Evolutionary conservation across 108 stramenopile species (phyloP).

Genomic region (Epipyxis sp.): DNA sequence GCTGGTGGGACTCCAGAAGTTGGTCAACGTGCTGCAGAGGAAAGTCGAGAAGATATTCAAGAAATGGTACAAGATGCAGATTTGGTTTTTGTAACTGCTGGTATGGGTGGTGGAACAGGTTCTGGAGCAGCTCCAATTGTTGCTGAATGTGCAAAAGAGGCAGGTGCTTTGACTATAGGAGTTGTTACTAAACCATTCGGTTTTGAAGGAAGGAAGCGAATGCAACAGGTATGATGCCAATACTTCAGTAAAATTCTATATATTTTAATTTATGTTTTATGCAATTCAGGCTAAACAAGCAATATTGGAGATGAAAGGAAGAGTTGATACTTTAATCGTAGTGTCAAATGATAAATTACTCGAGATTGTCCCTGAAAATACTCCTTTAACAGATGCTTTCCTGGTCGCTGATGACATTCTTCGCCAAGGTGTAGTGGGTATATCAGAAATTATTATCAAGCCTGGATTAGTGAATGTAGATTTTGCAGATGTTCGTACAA

Average conservation of each 20-base stretch:
- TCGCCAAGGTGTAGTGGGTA: constrained; percentile 72
- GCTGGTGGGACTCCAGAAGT: constrained; percentile 62
- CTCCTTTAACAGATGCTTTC: constrained; percentile 70
- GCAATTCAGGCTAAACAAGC: constrained; percentile 57
- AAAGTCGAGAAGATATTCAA: constrained; percentile 52
- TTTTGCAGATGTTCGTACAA: constrained; percentile 71
- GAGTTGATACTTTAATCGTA: constrained; percentile 73
- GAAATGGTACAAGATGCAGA: constrained; percentile 58
- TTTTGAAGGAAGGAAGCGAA: constrained; percentile 67
- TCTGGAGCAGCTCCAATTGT: constrained; percentile 72
- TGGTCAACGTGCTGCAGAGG: constrained; percentile 52
- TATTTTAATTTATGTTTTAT: not conserved
- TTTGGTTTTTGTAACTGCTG: constrained; percentile 73
- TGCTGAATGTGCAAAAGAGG: constrained; percentile 48
- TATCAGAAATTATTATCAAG: constrained; percentile 74
- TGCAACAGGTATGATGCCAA: constrained; percentile 30
- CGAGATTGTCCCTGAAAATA: constrained; percentile 70
- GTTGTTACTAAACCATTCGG: constrained; percentile 74
- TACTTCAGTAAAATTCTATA: not conserved
- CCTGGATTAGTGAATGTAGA: constrained; percentile 74
- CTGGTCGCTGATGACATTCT: constrained; percentile 74
- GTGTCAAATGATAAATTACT: constrained; percentile 70
- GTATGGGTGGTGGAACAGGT: constrained; percentile 78
- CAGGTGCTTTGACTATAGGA: constrained; percentile 70
- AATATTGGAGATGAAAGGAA: constrained; percentile 55